Evolutionary conservation across 2,329 filamentous ascomycete genomes (phyloP).

Genomic region (Monascus ruber): DNA sequence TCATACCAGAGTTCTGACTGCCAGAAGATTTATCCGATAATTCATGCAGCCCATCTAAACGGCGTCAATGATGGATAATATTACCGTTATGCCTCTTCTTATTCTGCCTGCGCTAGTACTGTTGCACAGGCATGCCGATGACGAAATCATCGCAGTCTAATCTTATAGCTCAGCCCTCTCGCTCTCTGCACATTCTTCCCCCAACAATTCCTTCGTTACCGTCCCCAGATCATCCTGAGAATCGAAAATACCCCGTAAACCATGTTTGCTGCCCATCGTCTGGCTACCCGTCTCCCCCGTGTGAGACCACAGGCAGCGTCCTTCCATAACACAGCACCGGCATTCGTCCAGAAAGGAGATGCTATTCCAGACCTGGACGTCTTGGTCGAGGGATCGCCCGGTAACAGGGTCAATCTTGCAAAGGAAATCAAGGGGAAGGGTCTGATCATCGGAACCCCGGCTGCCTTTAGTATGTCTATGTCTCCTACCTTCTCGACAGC

Average conservation of each 20-base stretch:
- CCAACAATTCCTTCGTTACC: not conserved
- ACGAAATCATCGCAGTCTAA: no score
- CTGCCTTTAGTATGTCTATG: constrained; percentile 52
- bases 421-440: constrained; percentile 67
- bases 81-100: no score
- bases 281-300: constrained; percentile 21
- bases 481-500: not conserved
- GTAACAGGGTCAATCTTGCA: constrained; percentile 80
- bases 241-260: constrained; percentile 2
- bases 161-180: no score
- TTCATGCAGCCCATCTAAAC: no score
- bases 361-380: constrained; percentile 64
- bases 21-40: no score
- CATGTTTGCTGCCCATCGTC: constrained; percentile 29
- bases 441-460: constrained; percentile 75
- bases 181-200: not conserved
- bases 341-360: constrained; percentile 64
- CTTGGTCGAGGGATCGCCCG: constrained; percentile 74
- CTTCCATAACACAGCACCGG: constrained; percentile 30
- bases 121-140: no score
- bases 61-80: no score
- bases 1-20: no score
- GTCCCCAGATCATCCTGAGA: not conserved
- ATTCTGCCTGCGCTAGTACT: no score
- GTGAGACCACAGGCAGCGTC: constrained; percentile 19